phyloP scores from a whole-genome alignment of 768 basidiomycete genomes.

The Cystobasidium ongulense region DNA sequence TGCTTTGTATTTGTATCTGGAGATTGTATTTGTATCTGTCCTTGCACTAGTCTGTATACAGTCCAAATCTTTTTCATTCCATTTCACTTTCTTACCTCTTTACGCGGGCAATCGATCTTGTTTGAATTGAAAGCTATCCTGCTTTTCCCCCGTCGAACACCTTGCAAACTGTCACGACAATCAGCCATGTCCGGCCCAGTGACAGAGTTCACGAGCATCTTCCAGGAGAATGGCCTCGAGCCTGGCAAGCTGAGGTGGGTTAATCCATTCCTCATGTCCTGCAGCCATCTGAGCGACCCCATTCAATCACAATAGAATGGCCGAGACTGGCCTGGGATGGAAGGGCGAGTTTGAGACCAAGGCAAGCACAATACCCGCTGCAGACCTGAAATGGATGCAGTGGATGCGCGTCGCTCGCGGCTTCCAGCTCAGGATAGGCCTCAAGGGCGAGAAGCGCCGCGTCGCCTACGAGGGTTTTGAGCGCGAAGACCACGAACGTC shows the following conservation, averaged over 20 bases:
- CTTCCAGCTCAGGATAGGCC: constrained; percentile 76
- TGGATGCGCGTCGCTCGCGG: constrained; percentile 63
- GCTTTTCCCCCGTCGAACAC: not conserved
- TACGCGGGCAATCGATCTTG: too few species aligned
- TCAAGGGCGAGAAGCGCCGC: constrained; percentile 56
- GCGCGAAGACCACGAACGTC: constrained; percentile 86
- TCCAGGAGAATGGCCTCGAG: constrained; percentile 28
- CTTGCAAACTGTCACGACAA: not conserved
- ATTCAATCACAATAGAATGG: constrained; percentile 59
- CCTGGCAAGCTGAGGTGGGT: constrained; percentile 29
- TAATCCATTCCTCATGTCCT: not conserved
- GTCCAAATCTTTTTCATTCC: too few species aligned
- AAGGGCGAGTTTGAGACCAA: constrained; percentile 59
- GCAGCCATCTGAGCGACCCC: constrained; percentile 7
- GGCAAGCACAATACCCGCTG: constrained; percentile 55
- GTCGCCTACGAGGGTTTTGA: constrained; percentile 90
- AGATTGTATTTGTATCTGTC: too few species aligned
- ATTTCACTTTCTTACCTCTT: too few species aligned
- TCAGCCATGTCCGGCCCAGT: not conserved
- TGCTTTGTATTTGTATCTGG: too few species aligned
- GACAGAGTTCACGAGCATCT: constrained; percentile 26
- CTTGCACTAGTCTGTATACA: too few species aligned
- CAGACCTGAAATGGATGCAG: constrained; percentile 62
- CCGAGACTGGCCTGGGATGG: constrained; percentile 87
- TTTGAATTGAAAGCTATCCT: too few species aligned